Conservation (phyloP, 192 early-diverging fungal genomes). For the Coemansia pectinata region DNA sequence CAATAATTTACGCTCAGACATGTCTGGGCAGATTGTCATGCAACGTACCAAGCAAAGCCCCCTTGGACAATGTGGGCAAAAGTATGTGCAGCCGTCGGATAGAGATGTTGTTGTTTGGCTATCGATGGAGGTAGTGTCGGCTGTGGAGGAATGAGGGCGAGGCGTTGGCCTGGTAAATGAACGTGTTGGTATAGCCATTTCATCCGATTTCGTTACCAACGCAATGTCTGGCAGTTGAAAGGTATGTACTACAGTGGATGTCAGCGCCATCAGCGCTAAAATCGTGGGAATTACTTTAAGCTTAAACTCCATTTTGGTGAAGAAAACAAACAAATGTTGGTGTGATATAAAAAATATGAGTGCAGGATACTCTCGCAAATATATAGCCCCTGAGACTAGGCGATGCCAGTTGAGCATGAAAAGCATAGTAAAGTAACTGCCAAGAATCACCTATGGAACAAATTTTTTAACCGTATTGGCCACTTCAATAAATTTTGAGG, state of each 20-base stretch:
- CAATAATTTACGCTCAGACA: not conserved
- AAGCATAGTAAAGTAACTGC: not conserved
- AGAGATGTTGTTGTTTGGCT: not conserved
- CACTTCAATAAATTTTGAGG: constrained; percentile 1
- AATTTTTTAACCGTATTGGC: not conserved
- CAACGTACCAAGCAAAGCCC: constrained; percentile 36
- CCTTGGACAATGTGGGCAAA: constrained; percentile 41
- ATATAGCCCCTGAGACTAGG: not conserved
- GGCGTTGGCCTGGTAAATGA: not conserved
- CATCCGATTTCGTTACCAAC: not conserved
- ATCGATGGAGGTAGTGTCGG: not conserved
- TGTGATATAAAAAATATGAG: not conserved
- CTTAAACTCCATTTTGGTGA: not conserved
- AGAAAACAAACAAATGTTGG: not conserved
- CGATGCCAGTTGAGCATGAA: not conserved
- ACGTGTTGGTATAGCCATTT: not conserved
- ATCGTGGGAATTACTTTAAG: not conserved
- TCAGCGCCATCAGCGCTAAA: not conserved
- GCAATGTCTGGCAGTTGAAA: not conserved
- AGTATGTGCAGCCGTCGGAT: constrained; percentile 29
- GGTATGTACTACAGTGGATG: not conserved
- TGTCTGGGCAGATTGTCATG: constrained; percentile 43
- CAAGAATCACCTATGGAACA: not conserved
- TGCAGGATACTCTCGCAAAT: not conserved
- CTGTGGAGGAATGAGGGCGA: not conserved